Percentiles rank a stretch among this genome's conserved stretches.
Evolutionary conservation across 345 rosid genomes (phyloP).

Genomic region (Turnera subulata): DNA sequence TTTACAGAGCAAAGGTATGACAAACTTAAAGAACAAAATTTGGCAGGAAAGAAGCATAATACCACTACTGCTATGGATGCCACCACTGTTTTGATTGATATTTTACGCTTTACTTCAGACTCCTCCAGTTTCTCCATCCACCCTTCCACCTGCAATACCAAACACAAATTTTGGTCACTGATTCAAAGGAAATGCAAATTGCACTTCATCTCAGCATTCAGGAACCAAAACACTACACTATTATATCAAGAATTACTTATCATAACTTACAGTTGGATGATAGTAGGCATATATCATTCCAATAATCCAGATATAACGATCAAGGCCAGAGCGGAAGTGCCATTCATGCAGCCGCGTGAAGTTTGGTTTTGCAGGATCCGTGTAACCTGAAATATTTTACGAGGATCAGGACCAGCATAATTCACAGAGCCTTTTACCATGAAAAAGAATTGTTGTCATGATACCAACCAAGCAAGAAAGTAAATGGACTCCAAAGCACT

Average conservation of each 20-base stretch:
- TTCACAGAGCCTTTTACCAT: conserved; percentile 10
- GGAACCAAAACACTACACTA: conserved; percentile 13
- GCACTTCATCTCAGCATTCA: conserved; percentile 12
- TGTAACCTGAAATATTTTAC: conserved; percentile 60
- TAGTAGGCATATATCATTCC: conserved; percentile 98
- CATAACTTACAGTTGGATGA: conserved; percentile 85
- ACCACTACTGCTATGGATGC: conserved; percentile 54
- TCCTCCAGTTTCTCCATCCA: conserved; percentile 99
- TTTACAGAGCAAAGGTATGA: neutral
- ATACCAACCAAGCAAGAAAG: conserved; percentile 75
- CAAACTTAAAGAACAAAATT: conserved; percentile 3
- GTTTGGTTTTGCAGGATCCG: conserved; percentile 82
- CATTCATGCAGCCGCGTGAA: conserved; percentile 80
- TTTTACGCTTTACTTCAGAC: conserved; percentile 60
- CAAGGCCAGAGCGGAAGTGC: conserved; percentile 99
- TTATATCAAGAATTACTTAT: conserved; percentile 1
- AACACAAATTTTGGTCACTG: conserved; percentile 2
- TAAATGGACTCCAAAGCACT: conserved; percentile 87
- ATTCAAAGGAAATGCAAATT: conserved; percentile 9
- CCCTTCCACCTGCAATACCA: conserved; percentile 64
- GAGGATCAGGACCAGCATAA: conserved; percentile 8
- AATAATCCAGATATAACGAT: conserved; percentile 96
- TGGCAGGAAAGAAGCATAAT: conserved; percentile 17
- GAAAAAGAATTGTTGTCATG: conserved; percentile 12
- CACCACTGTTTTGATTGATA: conserved; percentile 63